Percentiles rank a stretch among this genome's conserved stretches.
phyloP scores from a whole-genome alignment of 257 asterid genomes.

The Thymus mandschuricus region DNA sequence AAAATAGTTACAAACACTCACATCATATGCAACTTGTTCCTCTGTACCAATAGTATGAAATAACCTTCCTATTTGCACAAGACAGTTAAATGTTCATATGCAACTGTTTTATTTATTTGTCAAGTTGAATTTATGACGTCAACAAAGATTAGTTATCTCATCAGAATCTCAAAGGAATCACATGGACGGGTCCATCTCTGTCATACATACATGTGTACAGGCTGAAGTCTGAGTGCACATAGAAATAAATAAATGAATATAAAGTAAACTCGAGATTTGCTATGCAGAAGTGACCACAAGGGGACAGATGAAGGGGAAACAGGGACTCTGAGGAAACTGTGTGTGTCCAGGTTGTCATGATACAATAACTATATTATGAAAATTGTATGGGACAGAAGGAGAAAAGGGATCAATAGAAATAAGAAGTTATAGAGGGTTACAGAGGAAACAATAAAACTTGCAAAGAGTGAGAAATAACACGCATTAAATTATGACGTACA shows the following conservation, averaged over 20 bases:
- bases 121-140: neutral
- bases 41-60: no score
- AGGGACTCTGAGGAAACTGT: neutral
- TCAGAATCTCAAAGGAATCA: neutral
- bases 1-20: neutral
- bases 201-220: neutral
- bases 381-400: neutral
- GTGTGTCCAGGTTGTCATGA: neutral
- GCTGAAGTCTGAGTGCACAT: neutral
- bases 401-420: neutral
- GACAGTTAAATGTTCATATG: neutral
- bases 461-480: neutral
- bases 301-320: neutral
- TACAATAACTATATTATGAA: constrained; percentile 5
- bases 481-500: constrained; percentile 8
- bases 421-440: neutral
- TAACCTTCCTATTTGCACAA: no score
- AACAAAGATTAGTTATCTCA: neutral
- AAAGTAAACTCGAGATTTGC: constrained; percentile 20
- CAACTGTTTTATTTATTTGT: constrained; percentile 6
- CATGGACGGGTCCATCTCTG: neutral
- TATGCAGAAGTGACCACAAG: constrained; percentile 8
- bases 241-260: neutral
- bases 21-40: no score
- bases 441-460: constrained; percentile 3